Percentiles rank a stretch among this genome's conserved stretches.
phyloP scores from a whole-genome alignment of 140 eudicot species.

The Cichorium intybus region DNA sequence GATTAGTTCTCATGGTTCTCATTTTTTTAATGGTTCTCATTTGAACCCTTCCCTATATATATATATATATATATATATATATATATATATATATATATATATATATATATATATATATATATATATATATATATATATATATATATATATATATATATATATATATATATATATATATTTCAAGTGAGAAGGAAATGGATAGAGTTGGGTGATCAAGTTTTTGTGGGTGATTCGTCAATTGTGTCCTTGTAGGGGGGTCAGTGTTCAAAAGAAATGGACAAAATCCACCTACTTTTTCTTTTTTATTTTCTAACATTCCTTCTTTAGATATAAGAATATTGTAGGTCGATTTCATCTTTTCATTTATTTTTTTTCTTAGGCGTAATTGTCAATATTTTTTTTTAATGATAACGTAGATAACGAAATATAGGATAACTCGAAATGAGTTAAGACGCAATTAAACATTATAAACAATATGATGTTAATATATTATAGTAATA shows the following conservation, averaged over 20 bases:
- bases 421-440: neutral
- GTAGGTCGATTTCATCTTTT: neutral
- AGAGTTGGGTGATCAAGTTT: conserved; percentile 14
- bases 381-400: neutral
- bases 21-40: no score
- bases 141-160: neutral
- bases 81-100: no score
- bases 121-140: neutral
- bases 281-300: conserved; percentile 25
- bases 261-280: conserved; percentile 24
- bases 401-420: neutral
- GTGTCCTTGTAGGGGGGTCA: neutral
- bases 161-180: no score
- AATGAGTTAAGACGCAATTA: neutral
- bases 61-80: no score
- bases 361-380: neutral
- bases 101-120: no score
- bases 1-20: no score
- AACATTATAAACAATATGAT: neutral
- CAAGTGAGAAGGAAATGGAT: conserved; percentile 12
- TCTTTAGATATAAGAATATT: neutral
- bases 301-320: neutral
- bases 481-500: neutral
- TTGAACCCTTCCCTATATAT: no score
- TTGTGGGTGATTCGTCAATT: conserved; percentile 9